These are phyloP conservation scores for Lagenidium giganteum DNA, from an alignment of 352 stramenopile species.

Conservation along the genomic window DNA sequence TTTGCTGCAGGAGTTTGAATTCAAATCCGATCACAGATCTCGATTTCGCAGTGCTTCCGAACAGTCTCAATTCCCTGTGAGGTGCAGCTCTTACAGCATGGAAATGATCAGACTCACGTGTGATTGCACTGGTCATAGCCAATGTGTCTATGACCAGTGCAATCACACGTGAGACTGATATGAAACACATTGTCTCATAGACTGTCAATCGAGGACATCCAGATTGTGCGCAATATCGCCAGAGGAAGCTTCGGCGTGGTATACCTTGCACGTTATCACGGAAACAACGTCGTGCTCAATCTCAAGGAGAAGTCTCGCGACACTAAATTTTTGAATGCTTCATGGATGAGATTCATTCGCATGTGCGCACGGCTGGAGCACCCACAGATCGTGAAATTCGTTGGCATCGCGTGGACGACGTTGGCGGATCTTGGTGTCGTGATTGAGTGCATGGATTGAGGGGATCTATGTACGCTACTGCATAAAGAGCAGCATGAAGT, in stretches of 20 bases:
- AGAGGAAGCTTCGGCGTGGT: slow-evolving; percentile 19
- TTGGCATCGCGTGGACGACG: slow-evolving; percentile 14
- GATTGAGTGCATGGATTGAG: slow-evolving; percentile 11
- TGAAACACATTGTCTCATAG: no score
- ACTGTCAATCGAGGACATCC: no score
- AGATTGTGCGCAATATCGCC: slow-evolving; percentile 4
- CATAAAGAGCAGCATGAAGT: neutral
- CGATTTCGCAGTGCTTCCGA: neutral
- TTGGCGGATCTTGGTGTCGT: slow-evolving; percentile 12
- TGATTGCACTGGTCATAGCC: no score
- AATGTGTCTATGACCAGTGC: no score
- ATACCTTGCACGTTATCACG: slow-evolving; percentile 1
- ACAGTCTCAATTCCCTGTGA: no score
- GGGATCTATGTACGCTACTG: slow-evolving; percentile 8
- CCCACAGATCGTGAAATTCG: slow-evolving; percentile 20
- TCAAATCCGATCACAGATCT: slow-evolving; percentile 2
- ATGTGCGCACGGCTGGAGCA: slow-evolving; percentile 14
- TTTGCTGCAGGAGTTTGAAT: slow-evolving; percentile 5
- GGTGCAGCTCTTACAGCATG: no score
- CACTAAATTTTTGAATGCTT: no score
- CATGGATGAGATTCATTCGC: slow-evolving; percentile 32
- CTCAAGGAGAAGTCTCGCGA: slow-evolving; percentile 17
- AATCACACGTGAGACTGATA: no score
- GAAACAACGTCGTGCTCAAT: slow-evolving; percentile 14
- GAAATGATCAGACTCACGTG: no score